Evolutionary conservation across 805 yeast genomes (phyloP).

Genomic region (Clavispora asparagi): DNA sequence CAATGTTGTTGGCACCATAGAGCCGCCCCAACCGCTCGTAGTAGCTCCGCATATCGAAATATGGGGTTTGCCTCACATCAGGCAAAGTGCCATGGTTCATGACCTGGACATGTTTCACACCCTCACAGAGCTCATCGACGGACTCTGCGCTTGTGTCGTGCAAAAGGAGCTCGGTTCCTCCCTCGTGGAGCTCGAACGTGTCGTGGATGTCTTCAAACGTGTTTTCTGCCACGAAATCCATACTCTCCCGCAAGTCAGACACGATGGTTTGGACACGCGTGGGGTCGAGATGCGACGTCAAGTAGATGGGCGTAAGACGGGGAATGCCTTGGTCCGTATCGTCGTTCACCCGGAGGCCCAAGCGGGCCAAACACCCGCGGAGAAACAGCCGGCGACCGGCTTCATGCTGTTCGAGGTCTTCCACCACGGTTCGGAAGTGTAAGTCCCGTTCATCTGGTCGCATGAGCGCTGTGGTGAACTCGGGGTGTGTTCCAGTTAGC

Average conservation of each 20-base stretch:
- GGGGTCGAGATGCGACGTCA: slow-evolving; percentile 39
- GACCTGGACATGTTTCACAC: slow-evolving; percentile 49
- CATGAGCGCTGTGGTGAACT: slow-evolving; percentile 56
- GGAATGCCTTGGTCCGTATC: slow-evolving; percentile 48
- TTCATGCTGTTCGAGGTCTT: slow-evolving; percentile 39
- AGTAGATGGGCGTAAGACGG: slow-evolving; percentile 58
- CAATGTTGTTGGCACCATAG: slow-evolving; percentile 17
- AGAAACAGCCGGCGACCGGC: slow-evolving; percentile 51
- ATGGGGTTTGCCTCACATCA: slow-evolving; percentile 54
- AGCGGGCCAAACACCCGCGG: slow-evolving; percentile 46
- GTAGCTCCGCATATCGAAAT: slow-evolving; percentile 60
- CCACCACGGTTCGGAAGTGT: slow-evolving; percentile 26
- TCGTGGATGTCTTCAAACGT: slow-evolving; percentile 51
- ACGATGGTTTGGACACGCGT: slow-evolving; percentile 26
- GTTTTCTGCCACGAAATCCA: slow-evolving; percentile 25
- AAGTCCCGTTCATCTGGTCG: slow-evolving; percentile 26
- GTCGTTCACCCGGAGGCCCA: slow-evolving; percentile 68
- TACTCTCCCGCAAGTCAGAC: slow-evolving; percentile 34
- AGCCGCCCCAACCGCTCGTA: slow-evolving; percentile 37
- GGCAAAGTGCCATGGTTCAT: slow-evolving; percentile 44
- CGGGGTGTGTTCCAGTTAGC: slow-evolving; percentile 87
- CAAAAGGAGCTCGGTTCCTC: slow-evolving; percentile 8
- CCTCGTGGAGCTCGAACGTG: slow-evolving; percentile 43
- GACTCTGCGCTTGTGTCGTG: background rate
- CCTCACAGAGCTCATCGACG: slow-evolving; percentile 20